Conservation (phyloP, 495 filamentous ascomycete genomes). For the Penicillium roqueforti region DNA sequence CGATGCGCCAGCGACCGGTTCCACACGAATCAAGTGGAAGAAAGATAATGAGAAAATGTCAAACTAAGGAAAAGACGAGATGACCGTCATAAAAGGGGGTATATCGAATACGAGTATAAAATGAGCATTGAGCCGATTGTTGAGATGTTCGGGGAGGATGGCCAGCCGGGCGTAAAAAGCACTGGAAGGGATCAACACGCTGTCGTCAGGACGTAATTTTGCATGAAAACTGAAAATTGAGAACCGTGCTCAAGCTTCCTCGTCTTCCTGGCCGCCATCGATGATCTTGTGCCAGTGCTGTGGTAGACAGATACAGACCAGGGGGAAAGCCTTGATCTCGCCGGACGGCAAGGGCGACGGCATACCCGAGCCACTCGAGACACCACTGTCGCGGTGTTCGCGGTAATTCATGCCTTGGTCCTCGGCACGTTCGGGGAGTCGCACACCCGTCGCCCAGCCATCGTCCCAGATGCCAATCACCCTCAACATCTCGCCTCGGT, state of each 20-base stretch:
- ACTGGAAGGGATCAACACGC: slow-evolving; percentile 29
- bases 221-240: slow-evolving; percentile 28
- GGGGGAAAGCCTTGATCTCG: slow-evolving; percentile 96
- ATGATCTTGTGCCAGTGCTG: slow-evolving; percentile 98
- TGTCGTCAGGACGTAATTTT: slow-evolving; percentile 42
- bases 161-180: slow-evolving; percentile 20
- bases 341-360: slow-evolving; percentile 66
- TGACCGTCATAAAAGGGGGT: slow-evolving; percentile 32
- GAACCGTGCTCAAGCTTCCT: slow-evolving; percentile 29
- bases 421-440: slow-evolving; percentile 77
- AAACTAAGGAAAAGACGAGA: slow-evolving; percentile 22
- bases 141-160: slow-evolving; percentile 2
- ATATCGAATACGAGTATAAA: slow-evolving; percentile 33
- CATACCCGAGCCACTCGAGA: slow-evolving; percentile 74
- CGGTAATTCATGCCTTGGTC: slow-evolving; percentile 77
- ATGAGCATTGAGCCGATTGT: slow-evolving; percentile 8
- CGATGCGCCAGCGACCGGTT: slow-evolving; percentile 27
- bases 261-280: slow-evolving; percentile 58
- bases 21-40: slow-evolving; percentile 15
- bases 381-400: slow-evolving; percentile 84
- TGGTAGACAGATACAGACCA: slow-evolving; percentile 95
- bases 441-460: slow-evolving; percentile 94
- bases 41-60: slow-evolving; percentile 14
- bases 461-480: slow-evolving; percentile 99
- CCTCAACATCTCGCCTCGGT: slow-evolving; percentile 97